Evolutionary conservation across 2,329 filamentous ascomycete genomes (phyloP).

Genomic region (Penicillium sp.): DNA sequence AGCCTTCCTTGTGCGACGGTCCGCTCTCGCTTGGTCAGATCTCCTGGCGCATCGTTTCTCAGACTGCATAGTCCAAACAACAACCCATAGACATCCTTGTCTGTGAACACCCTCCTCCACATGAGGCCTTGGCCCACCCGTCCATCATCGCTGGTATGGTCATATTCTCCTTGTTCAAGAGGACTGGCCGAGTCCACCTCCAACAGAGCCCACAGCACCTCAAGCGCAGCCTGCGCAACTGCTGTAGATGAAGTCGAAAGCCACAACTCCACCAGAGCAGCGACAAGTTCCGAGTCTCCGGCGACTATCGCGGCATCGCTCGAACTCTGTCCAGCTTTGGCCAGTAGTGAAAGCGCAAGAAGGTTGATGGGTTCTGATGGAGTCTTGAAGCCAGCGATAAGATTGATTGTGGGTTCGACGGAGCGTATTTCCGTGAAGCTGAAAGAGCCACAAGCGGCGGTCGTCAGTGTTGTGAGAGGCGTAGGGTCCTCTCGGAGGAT

Average conservation of each 20-base stretch:
- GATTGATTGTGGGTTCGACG: constrained; percentile 57
- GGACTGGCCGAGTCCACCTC: constrained; percentile 54
- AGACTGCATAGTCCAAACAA: constrained; percentile 63
- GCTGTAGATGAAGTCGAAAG: constrained; percentile 62
- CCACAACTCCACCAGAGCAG: constrained; percentile 64
- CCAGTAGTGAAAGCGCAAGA: constrained; percentile 61
- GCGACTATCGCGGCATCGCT: constrained; percentile 65
- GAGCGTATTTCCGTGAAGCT: constrained; percentile 57
- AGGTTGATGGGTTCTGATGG: constrained; percentile 61
- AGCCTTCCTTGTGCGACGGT: constrained; percentile 67
- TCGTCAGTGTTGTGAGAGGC: constrained; percentile 60
- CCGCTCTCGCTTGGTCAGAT: constrained; percentile 58
- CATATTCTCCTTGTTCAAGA: constrained; percentile 36
- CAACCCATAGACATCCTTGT: constrained; percentile 63
- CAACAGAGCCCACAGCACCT: constrained; percentile 60
- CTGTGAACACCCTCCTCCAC: constrained; percentile 67
- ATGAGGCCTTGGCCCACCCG: constrained; percentile 58
- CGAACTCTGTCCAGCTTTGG: constrained; percentile 59
- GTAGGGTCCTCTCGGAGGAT: constrained; percentile 64
- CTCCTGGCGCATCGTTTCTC: constrained; percentile 42
- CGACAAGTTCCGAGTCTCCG: constrained; percentile 60
- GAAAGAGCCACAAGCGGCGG: constrained; percentile 56
- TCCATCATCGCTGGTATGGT: constrained; percentile 27
- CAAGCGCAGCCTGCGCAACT: constrained; percentile 60
- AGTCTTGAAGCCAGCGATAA: constrained; percentile 60